Conservation (phyloP, 2,329 filamentous ascomycete species). For the Esteya vermicola region DNA sequence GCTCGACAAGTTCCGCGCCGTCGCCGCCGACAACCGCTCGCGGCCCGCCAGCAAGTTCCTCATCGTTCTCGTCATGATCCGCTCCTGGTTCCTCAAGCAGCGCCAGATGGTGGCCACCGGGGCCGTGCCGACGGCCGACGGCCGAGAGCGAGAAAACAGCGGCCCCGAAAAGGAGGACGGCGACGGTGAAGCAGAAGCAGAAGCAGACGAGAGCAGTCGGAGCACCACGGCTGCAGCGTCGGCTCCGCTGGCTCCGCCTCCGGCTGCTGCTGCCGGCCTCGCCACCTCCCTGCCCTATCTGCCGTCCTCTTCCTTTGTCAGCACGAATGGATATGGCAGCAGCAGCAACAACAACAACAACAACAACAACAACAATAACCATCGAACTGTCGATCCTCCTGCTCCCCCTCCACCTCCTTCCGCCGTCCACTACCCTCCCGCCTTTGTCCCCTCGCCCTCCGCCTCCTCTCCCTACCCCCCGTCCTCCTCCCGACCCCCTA, state of each 20-base stretch:
- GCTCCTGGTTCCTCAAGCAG: conserved; percentile 49
- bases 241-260: background rate
- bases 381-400: too few relatives aligned
- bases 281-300: background rate
- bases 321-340: too few relatives aligned
- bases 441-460: background rate
- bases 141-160: background rate
- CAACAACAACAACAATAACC: conserved; percentile 9
- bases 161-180: background rate
- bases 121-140: background rate
- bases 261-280: background rate
- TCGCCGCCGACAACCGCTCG: conserved; percentile 48
- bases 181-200: background rate
- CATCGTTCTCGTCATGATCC: conserved; percentile 55
- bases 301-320: conserved; percentile 1
- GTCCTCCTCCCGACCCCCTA: background rate
- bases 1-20: conserved; percentile 50
- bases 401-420: background rate
- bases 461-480: background rate
- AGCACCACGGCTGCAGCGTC: background rate
- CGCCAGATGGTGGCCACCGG: background rate
- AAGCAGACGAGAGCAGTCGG: background rate
- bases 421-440: background rate
- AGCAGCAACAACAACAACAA: conserved; percentile 11
- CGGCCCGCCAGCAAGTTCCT: conserved; percentile 57